Base-by-base conservation (phyloP, 208 protist species). In the Spironucleus salmonicida region DNA sequence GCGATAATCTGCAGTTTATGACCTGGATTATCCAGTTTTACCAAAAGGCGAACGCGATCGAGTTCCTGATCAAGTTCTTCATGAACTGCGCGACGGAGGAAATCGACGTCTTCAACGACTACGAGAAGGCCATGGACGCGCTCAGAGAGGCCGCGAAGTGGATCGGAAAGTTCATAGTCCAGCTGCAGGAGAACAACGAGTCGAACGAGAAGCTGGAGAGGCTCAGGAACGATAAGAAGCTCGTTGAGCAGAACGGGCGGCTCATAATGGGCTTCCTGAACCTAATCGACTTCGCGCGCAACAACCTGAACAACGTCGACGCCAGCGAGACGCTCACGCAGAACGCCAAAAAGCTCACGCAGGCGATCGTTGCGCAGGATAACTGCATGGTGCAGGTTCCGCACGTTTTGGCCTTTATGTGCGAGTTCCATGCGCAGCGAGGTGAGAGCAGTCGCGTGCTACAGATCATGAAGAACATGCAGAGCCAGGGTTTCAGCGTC, bases 31-130 rank as follows among this genome's bases (percentile, higher is more conserved):
- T 71, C n/a, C 9, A 2, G 4, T 71, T 71, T n/a, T 71, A 71
- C 38, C 9, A 11, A 4, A 71, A 71, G n/a, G 64, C 64, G 38
- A 71, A 71, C 64, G n/a, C 64, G 9, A 11, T 71, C 11, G 64
- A 71, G 7, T 32, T 49, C 27, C 15, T 71, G 30, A 35, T 38
- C 11, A 71, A 71, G 64, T 71, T 71, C 64, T 71, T 71, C 38
- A 38, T 35, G 9, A 40, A 71, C 40, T 71, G 64, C 38, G 32
- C 38, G 11, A 4, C 19, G 7, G 64, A 71, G 38, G 64, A 71
- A 49, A 71, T 71, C 34, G 23, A 29, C 27, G 64, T 42, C 9
- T 71, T 49, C 64, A n/a, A 71, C 38, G 64, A 71, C 38, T 71
- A 71, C 38, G 40, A 42, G 38, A 71, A 71, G 40, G 64, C 64